These are phyloP conservation scores for Penicillium thymicola DNA, from an alignment of 2,329 filamentous ascomycete genomes.

Conservation along the genomic window DNA sequence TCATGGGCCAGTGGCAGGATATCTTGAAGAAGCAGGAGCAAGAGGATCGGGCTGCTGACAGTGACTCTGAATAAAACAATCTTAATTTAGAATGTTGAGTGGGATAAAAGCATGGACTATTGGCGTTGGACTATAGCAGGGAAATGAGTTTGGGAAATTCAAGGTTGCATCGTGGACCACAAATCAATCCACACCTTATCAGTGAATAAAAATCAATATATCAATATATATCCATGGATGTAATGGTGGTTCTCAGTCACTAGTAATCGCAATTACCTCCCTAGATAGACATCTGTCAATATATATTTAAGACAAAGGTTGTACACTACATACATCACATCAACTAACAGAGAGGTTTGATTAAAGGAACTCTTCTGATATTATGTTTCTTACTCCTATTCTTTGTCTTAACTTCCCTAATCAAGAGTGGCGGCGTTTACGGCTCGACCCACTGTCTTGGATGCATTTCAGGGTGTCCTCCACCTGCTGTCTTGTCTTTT, in stretches of 20 bases:
- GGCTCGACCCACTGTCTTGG: too few species aligned
- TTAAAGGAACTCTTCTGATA: neutral
- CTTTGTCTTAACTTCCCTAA: neutral
- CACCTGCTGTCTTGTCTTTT: too few species aligned
- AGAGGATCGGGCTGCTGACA: conserved; percentile 36
- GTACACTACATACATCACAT: neutral
- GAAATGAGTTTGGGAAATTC: neutral
- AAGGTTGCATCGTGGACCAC: neutral
- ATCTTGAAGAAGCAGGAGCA: conserved; percentile 46
- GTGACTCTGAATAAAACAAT: conserved; percentile 27
- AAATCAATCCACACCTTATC: neutral
- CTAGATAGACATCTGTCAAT: neutral
- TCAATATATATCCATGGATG: neutral
- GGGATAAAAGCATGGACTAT: neutral
- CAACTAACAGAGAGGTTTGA: neutral
- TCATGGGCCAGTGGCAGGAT: conserved; percentile 71
- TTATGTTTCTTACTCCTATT: neutral
- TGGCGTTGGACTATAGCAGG: conserved; percentile 12
- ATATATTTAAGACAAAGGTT: neutral
- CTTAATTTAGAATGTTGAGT: neutral
- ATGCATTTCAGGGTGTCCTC: too few species aligned
- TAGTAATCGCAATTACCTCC: neutral
- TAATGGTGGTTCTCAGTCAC: neutral
- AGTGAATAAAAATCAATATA: neutral
- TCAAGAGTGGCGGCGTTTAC: too few species aligned